Percentiles rank a stretch among this genome's conserved stretches.
phyloP scores from a whole-genome alignment of 177 flowering plant species.

The Vitis hybrid region DNA sequence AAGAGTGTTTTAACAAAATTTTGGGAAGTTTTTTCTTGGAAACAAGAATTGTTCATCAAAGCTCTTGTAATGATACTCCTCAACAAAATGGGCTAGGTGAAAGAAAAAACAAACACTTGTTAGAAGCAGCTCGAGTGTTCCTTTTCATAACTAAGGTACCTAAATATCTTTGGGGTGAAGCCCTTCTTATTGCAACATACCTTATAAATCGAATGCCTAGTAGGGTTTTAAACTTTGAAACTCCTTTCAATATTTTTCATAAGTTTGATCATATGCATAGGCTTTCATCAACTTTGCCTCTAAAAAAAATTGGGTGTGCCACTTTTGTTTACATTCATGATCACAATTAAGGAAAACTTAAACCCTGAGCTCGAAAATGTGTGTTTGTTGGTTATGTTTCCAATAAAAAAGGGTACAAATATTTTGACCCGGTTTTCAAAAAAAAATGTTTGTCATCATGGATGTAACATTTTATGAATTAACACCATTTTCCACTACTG shows the following conservation, averaged over 20 bases:
- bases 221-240: not conserved
- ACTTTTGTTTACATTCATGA: not conserved
- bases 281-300: no score
- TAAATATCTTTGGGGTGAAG: not conserved
- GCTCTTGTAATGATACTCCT: no score
- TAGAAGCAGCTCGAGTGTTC: not conserved
- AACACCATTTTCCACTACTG: no score
- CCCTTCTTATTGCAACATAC: not conserved
- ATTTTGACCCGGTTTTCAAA: no score
- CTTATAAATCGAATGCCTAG: constrained; percentile 1
- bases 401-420: no score
- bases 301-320: not conserved
- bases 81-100: no score
- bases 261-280: not conserved
- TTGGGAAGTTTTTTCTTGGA: no score
- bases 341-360: not conserved
- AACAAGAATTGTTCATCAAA: no score
- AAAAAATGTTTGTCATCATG: not conserved
- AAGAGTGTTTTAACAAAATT: not conserved
- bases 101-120: not conserved
- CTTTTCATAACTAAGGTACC: not conserved
- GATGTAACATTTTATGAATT: not conserved
- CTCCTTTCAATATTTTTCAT: not conserved
- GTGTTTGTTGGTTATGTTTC: no score
- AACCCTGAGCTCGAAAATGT: not conserved